Conservation (phyloP, 148 eudicot species). For the Fagopyrum homotropicum region DNA sequence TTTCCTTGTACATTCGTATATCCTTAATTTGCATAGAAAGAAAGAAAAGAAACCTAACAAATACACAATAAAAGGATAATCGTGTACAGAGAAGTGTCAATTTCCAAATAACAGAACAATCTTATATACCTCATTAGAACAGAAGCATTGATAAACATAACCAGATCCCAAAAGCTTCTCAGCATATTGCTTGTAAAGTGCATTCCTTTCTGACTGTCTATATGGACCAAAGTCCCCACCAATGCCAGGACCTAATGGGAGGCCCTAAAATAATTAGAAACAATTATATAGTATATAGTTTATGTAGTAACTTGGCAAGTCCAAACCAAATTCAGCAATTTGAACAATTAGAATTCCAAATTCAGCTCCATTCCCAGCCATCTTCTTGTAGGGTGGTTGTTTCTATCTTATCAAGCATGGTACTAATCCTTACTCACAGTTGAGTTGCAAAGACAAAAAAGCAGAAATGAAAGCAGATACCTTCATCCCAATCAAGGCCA, state of each 20-base stretch:
- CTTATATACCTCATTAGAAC: constrained; percentile 66
- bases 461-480: constrained; percentile 20
- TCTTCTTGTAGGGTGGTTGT: too few species aligned
- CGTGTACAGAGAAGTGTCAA: too few species aligned
- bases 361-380: too few species aligned
- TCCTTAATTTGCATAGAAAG: too few species aligned
- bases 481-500: constrained; percentile 98
- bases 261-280: constrained; percentile 6
- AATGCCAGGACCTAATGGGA: constrained; percentile 59
- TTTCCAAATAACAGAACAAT: background rate
- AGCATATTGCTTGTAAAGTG: constrained; percentile 75
- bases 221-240: constrained; percentile 94
- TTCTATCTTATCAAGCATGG: too few species aligned
- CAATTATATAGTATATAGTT: too few species aligned
- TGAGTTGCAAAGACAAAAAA: too few species aligned
- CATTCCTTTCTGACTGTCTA: constrained; percentile 90
- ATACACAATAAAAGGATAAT: too few species aligned
- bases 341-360: background rate
- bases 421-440: too few species aligned
- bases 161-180: constrained; percentile 72
- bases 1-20: too few species aligned
- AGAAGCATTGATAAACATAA: constrained; percentile 88
- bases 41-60: too few species aligned
- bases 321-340: background rate
- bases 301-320: background rate